Percentiles rank a stretch among this genome's conserved stretches.
These are phyloP conservation scores for Didymella exigua DNA, from an alignment of 2,329 filamentous ascomycete species.

Conservation along the genomic window DNA sequence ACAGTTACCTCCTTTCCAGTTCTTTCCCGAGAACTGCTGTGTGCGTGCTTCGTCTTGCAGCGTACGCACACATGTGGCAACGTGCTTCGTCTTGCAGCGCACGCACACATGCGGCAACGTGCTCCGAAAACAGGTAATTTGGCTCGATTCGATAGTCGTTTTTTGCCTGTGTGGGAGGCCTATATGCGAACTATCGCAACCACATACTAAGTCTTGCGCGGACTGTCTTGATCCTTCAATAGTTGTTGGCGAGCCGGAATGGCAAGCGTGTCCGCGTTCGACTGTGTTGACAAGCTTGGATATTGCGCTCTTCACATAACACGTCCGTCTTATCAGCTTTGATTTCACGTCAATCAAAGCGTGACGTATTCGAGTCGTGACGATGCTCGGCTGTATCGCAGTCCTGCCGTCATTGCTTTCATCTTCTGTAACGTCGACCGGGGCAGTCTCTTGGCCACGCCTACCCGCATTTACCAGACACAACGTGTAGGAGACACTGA, in stretches of 20 bases:
- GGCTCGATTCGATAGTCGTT: slow-evolving; percentile 13
- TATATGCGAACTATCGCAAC: slow-evolving; percentile 19
- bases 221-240: slow-evolving; percentile 19
- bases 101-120: slow-evolving; percentile 13
- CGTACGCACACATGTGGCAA: slow-evolving; percentile 10
- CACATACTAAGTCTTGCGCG: slow-evolving; percentile 26
- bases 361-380: slow-evolving; percentile 13
- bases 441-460: slow-evolving; percentile 1
- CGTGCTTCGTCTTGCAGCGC: slow-evolving; percentile 21
- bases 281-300: not conserved
- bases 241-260: slow-evolving; percentile 4
- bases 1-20: slow-evolving; percentile 27
- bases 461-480: slow-evolving; percentile 10
- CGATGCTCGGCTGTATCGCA: slow-evolving; percentile 2
- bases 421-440: slow-evolving; percentile 2
- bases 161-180: slow-evolving; percentile 6
- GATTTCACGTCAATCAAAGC: slow-evolving; percentile 11
- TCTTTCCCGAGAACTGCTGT: slow-evolving; percentile 15
- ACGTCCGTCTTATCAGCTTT: slow-evolving; percentile 4
- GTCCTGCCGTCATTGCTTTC: slow-evolving; percentile 4
- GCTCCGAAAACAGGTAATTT: slow-evolving; percentile 21
- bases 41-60: slow-evolving; percentile 23
- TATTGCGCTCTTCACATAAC: slow-evolving; percentile 3
- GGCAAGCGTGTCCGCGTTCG: slow-evolving; percentile 8
- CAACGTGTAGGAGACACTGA: slow-evolving; percentile 7